Evolutionary conservation across 208 protist species (phyloP).

Genomic region (Crithidia thermophila): DNA sequence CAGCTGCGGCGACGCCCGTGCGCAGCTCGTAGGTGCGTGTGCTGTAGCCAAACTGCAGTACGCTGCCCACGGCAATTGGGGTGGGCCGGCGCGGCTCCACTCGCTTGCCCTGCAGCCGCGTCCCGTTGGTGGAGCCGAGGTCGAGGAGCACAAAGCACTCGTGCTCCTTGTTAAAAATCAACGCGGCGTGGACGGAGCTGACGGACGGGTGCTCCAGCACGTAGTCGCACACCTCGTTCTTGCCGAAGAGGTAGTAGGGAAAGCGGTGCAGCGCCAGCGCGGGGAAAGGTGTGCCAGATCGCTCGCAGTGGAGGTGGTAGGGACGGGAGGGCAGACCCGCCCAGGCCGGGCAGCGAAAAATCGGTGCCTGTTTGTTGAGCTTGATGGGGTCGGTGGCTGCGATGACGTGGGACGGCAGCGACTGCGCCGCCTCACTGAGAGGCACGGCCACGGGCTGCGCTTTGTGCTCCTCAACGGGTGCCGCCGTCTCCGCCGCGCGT

Average conservation of each 20-base stretch:
- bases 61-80: slow-evolving; percentile 58
- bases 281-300: slow-evolving; percentile 48
- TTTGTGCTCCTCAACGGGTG: background rate
- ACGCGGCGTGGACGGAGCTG: slow-evolving; percentile 80
- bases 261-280: slow-evolving; percentile 73
- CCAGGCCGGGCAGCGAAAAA: slow-evolving; percentile 84
- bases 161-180: slow-evolving; percentile 85
- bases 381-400: slow-evolving; percentile 68
- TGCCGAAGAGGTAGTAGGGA: slow-evolving; percentile 90
- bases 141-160: slow-evolving; percentile 87
- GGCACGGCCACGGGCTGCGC: slow-evolving; percentile 1
- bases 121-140: slow-evolving; percentile 85
- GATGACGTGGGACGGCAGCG: slow-evolving; percentile 75
- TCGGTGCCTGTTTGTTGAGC: slow-evolving; percentile 73
- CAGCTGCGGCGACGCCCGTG: slow-evolving; percentile 38
- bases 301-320: slow-evolving; percentile 77
- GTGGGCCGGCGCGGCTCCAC: slow-evolving; percentile 62
- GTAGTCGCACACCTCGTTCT: slow-evolving; percentile 82
- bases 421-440: slow-evolving; percentile 55
- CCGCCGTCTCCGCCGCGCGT: slow-evolving; percentile 25
- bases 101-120: slow-evolving; percentile 62
- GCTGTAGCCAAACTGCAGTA: slow-evolving; percentile 80
- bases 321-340: slow-evolving; percentile 60
- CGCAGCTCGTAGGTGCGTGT: slow-evolving; percentile 74
- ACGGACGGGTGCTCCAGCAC: slow-evolving; percentile 87